Evolutionary conservation across 345 rosid species (phyloP).

Genomic region (Isatis tinctoria): DNA sequence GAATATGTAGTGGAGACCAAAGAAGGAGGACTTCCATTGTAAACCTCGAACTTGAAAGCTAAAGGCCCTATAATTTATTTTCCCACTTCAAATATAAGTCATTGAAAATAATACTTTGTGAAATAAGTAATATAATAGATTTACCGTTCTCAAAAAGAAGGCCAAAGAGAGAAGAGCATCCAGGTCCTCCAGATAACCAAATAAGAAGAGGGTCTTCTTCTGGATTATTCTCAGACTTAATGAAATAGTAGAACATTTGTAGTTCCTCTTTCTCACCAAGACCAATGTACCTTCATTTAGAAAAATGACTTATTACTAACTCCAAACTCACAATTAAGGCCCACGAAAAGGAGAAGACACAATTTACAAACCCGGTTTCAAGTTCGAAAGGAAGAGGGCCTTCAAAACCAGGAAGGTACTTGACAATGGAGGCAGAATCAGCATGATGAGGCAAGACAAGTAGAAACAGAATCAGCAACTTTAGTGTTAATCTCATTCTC

Average conservation of each 20-base stretch:
- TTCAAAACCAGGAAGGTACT: conserved; percentile 39
- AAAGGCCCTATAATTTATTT: conserved; percentile 50
- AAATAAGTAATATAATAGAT: neutral
- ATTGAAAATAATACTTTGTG: neutral
- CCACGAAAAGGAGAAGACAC: neutral
- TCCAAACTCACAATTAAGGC: neutral
- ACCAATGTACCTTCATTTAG: conserved; percentile 23
- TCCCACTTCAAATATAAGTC: neutral
- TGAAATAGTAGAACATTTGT: conserved; percentile 32
- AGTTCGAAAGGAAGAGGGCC: conserved; percentile 47
- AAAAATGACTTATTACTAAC: neutral
- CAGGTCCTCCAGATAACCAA: conserved; percentile 41
- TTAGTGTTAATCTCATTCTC: neutral
- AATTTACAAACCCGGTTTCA: conserved; percentile 43
- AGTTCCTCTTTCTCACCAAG: conserved; percentile 21
- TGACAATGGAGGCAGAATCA: conserved; percentile 24
- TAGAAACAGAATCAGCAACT: neutral
- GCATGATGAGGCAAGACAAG: neutral
- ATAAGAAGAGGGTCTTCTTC: conserved; percentile 33
- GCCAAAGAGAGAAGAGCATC: conserved; percentile 29
- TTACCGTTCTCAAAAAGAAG: conserved; percentile 25
- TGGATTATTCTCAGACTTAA: conserved; percentile 34
- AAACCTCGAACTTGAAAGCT: conserved; percentile 36
- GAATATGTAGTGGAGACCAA: conserved; percentile 50
- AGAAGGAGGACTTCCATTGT: conserved; percentile 58